Base-by-base conservation (phyloP, 306 rosid species). In the Purshia tridentata region DNA sequence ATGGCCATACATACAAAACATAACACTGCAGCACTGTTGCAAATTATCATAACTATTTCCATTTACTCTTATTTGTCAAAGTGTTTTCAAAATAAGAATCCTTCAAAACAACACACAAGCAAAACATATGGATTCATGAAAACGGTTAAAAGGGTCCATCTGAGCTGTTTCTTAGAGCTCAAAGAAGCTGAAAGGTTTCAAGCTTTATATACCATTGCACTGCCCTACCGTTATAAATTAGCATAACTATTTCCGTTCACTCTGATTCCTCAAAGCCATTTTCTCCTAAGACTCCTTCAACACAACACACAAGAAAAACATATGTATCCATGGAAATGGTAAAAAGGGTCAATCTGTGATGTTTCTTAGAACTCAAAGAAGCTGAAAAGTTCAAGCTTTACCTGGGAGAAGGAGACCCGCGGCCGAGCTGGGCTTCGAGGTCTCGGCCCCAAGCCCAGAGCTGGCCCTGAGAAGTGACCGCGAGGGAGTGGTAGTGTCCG, bases 391-490 rank as follows among this genome's bases (percentile, higher is more conserved):
- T 13, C 18, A 46, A 39, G 52, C 62, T 14, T 62, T 47, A 89
- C 96, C 92, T 77, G 7, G 89, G 80, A 44, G 89, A 65, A 50
- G 84, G 73, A 73, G 72, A 55, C 1, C 91, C 96, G 65, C 91
- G 92, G 65, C 97, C 94, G 6, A 93, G 96, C 85, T 91, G 98
- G 8, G 85, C 91, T 71, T 91, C 96, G 40, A 81, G 74, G 89
- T 93, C 90, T 72, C 98, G 65, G 58, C 98, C 97, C 97, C 96
- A 91, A 67, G 96, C 86, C 98, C 98, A 93, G 39, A 93, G 83
- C 46, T 86, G 78, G 1, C 91, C 94, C 2, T 70, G 66, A 2
- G 88, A 83, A 67, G 89, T 84, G 72, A 88, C 59, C 14, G 92
- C 98, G 10, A 93, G 91, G 48, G 96, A 93, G 81, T 91, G 98